Base-by-base conservation (phyloP, 148 eudicot genomes). In the Fallopia convolvulus region DNA sequence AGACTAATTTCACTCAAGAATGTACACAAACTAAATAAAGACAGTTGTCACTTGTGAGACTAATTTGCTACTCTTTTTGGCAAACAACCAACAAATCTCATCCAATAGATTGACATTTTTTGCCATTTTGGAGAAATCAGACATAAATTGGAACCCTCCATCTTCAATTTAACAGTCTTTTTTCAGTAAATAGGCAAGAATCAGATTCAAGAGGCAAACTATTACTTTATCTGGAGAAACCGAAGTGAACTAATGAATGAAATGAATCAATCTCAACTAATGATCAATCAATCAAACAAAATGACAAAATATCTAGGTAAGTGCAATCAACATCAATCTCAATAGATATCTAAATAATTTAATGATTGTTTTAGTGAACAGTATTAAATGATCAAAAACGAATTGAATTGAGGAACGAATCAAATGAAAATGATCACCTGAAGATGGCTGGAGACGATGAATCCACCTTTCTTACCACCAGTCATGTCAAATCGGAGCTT, bases 401-500 rank as follows among this genome's bases (percentile, higher is more conserved):
- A 58, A 8, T 11, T 20, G 12, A 58, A 58, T 20, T 21, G 8
- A 58, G 8, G 66, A 18, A 5, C 17, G 0, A 44, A 44, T 6
- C 10, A 9, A 50, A 1, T 3, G 15, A 52, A 52, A 14, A 39
- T 15, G 11, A 73, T 44, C 18, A 94, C 99, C 94, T 95, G 96
- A 50, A 95, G 97, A 83, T 94, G 99, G 81, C 97, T 92, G 0
- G 99, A 95, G 8, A 95, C 99, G 21, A 92, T 95, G 82, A 92
- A 95, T 2, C 99, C 99, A 12, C 99, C 99, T 77, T 95, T 95
- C 85, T 92, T 95, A 6, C 99, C 99, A 14, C 97, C 97, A 33
- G 96, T 79, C 99, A 95, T 95, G 53, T 95, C 99, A 55, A 86
- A 95, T 60, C 87, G 82, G 74, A 95, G 90, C 88, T 95, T 95